Evolutionary conservation across 192 early-diverging fungal genomes (phyloP).

Genomic region (Backusella liffmaniae): DNA sequence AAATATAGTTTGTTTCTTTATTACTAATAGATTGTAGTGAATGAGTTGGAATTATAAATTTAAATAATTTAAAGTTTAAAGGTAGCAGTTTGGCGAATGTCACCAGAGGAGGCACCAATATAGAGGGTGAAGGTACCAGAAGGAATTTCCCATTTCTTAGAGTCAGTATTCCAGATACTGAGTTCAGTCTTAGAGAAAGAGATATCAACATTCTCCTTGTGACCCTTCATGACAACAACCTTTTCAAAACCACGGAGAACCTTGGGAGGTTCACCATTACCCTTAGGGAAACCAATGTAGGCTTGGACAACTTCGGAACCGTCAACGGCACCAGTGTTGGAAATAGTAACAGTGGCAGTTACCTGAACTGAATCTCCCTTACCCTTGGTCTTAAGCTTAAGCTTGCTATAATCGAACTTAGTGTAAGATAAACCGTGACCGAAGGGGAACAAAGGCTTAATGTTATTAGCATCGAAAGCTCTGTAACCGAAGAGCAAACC

Average conservation of each 20-base stretch:
- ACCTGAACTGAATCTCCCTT: background rate
- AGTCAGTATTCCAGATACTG: constrained; percentile 41
- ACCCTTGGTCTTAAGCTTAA: constrained; percentile 14
- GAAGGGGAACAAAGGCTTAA: constrained; percentile 55
- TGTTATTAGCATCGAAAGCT: constrained; percentile 42
- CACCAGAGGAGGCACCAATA: constrained; percentile 52
- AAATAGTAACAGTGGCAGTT: constrained; percentile 28
- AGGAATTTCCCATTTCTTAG: constrained; percentile 43
- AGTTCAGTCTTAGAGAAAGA: constrained; percentile 44
- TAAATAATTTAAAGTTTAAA: constrained; percentile 17
- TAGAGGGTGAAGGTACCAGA: constrained; percentile 46
- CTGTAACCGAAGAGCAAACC: constrained; percentile 57
- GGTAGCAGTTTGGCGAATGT: constrained; percentile 37
- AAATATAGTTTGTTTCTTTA: background rate
- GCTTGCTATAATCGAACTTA: constrained; percentile 50
- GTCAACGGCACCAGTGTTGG: constrained; percentile 20
- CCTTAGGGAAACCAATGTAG: constrained; percentile 41
- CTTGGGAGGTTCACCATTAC: constrained; percentile 42
- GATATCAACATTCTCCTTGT: constrained; percentile 35
- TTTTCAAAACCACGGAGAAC: constrained; percentile 38
- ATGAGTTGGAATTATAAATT: background rate
- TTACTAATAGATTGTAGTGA: background rate
- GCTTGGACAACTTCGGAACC: constrained; percentile 41
- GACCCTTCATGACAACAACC: constrained; percentile 11
- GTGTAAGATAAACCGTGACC: constrained; percentile 71